phyloP scores from a whole-genome alignment of 257 asterid species.

The Cinchona pubescens region DNA sequence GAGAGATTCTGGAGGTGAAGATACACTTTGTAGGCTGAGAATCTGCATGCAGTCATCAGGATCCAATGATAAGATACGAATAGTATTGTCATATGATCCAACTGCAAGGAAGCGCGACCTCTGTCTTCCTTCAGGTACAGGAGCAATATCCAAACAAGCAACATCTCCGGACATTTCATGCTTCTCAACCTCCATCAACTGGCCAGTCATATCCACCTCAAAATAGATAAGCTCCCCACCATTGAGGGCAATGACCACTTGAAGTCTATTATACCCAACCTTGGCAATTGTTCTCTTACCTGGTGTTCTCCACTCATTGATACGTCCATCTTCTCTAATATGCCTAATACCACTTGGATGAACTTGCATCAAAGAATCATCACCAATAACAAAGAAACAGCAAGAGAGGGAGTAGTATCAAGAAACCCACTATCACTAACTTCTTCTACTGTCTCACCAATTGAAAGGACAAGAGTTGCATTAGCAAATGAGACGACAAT shows the following conservation, averaged over 20 bases:
- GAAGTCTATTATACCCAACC: slow-evolving; percentile 96
- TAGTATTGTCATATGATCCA: slow-evolving; percentile 96
- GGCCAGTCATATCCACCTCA: slow-evolving; percentile 98
- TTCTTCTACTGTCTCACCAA: slow-evolving; percentile 99
- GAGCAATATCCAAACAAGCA: slow-evolving; percentile 98
- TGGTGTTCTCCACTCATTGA: slow-evolving; percentile 99
- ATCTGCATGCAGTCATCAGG: slow-evolving; percentile 98
- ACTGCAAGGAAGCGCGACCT: slow-evolving; percentile 98
- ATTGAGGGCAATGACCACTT: slow-evolving; percentile 96
- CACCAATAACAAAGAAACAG: slow-evolving; percentile 97
- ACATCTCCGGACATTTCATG: slow-evolving; percentile 99
- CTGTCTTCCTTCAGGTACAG: slow-evolving; percentile 98
- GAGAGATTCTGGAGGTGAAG: slow-evolving; percentile 96
- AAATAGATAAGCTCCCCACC: slow-evolving; percentile 98
- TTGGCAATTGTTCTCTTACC: slow-evolving; percentile 97
- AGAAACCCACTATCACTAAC: slow-evolving; percentile 98
- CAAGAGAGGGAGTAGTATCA: slow-evolving; percentile 93
- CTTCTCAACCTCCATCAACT: slow-evolving; percentile 97
- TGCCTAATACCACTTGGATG: slow-evolving; percentile 99
- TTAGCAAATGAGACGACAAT: slow-evolving; percentile 96
- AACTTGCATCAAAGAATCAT: slow-evolving; percentile 98
- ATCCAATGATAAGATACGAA: slow-evolving; percentile 87
- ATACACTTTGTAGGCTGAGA: slow-evolving; percentile 92
- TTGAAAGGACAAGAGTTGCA: slow-evolving; percentile 98
- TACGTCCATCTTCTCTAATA: slow-evolving; percentile 97